phyloP scores from a whole-genome alignment of 306 rosid species.

The Biancaea sappan region DNA sequence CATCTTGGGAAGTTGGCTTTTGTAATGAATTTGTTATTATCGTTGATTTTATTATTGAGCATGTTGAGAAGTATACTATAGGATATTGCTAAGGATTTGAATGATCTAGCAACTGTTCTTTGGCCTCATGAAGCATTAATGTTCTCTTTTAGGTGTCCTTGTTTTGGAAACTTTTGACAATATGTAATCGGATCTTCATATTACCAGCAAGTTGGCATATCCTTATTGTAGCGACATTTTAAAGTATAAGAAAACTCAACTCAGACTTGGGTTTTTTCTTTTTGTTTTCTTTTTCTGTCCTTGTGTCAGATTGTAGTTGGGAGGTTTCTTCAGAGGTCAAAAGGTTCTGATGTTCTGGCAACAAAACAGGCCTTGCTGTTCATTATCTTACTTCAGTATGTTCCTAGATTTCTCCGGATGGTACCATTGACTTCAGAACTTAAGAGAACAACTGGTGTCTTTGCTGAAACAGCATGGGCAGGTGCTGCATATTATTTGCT shows the following conservation, averaged over 20 bases:
- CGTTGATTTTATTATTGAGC: not conserved
- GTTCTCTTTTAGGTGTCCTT: conserved; percentile 1
- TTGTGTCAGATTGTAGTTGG: conserved; percentile 82
- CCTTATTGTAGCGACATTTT: conserved; percentile 28
- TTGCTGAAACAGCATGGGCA: conserved; percentile 99
- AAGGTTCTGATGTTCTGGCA: conserved; percentile 77
- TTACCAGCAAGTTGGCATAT: conserved; percentile 1
- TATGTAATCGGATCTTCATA: conserved; percentile 9
- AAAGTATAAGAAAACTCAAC: conserved; percentile 21
- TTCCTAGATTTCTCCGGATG: conserved; percentile 85
- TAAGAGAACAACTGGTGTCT: conserved; percentile 94
- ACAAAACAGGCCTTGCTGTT: conserved; percentile 88
- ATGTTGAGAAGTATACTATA: not conserved
- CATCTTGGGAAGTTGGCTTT: not conserved
- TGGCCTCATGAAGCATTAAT: not conserved
- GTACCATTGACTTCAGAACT: conserved; percentile 88
- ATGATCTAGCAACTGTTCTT: not conserved
- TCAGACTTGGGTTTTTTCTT: not conserved
- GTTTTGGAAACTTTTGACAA: conserved; percentile 7
- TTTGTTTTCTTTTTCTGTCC: conserved; percentile 26
- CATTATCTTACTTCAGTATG: conserved; percentile 82
- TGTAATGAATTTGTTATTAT: not conserved
- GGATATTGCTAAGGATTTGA: not conserved
- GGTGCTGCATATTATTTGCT: conserved; percentile 97
- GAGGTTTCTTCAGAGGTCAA: conserved; percentile 85